phyloP scores from a whole-genome alignment of 1,284 basidiomycete genomes.

The Irpex lacteus region DNA sequence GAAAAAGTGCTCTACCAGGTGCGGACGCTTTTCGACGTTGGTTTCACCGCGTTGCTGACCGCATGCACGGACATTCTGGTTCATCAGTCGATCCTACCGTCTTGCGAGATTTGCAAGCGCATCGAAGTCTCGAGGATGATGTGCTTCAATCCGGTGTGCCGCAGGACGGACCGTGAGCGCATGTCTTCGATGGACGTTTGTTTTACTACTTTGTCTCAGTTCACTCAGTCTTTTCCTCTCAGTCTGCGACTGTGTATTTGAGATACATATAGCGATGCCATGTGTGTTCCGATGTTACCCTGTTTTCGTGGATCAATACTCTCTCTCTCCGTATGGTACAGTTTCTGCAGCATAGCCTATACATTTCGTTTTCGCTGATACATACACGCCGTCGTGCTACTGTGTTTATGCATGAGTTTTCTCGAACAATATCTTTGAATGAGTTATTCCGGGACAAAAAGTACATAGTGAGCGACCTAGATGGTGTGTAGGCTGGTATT shows the following conservation, averaged over 20 bases:
- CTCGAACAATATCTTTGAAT: too few species aligned
- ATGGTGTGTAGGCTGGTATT: neutral
- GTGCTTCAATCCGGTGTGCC: constrained; percentile 10
- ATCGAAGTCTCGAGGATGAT: constrained; percentile 75
- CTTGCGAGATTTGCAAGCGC: constrained; percentile 83
- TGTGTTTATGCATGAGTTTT: too few species aligned
- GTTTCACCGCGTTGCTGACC: constrained; percentile 17
- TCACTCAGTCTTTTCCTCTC: neutral
- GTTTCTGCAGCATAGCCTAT: neutral
- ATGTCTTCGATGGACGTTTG: neutral
- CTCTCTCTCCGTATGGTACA: neutral
- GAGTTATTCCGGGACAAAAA: neutral
- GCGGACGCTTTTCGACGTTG: constrained; percentile 25
- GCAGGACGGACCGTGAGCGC: constrained; percentile 15
- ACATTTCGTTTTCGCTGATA: neutral
- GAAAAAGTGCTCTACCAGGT: constrained; percentile 87
- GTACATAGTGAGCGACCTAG: neutral
- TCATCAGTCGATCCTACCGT: constrained; percentile 80
- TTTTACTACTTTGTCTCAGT: neutral
- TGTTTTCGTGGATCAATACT: neutral
- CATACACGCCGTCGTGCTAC: neutral
- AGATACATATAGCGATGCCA: constrained; percentile 1
- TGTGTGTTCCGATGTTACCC: neutral
- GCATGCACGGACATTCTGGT: constrained; percentile 14
- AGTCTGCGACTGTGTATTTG: constrained; percentile 7